phyloP scores from a whole-genome alignment of 305 asterid genomes.

The Solanum hybrid region DNA sequence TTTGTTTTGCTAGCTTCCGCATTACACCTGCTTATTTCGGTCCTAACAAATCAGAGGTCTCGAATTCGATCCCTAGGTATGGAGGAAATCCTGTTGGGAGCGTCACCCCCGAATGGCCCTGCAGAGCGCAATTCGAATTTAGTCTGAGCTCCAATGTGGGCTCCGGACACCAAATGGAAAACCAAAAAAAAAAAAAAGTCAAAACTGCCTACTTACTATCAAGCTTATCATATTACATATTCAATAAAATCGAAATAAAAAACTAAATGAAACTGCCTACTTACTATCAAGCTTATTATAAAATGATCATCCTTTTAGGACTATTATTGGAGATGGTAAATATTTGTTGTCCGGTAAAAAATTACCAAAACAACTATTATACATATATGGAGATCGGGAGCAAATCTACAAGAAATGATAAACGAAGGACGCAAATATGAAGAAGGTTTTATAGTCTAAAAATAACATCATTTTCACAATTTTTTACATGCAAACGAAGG shows the following conservation, averaged over 20 bases:
- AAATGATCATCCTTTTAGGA: not conserved
- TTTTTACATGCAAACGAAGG: too few relatives aligned
- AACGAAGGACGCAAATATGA: not conserved
- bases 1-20: too few relatives aligned
- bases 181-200: too few relatives aligned
- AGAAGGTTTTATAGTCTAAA: not conserved
- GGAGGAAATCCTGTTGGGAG: too few relatives aligned
- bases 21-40: too few relatives aligned
- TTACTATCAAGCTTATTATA: not conserved
- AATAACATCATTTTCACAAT: not conserved
- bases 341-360: too few relatives aligned
- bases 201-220: too few relatives aligned
- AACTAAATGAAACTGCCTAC: not conserved
- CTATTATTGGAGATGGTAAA: not conserved
- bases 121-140: too few relatives aligned
- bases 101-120: too few relatives aligned
- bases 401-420: not conserved
- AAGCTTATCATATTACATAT: not conserved
- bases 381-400: not conserved
- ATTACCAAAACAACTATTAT: not conserved
- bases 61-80: rapidly evolving
- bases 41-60: too few relatives aligned
- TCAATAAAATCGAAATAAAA: not conserved
- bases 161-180: too few relatives aligned
- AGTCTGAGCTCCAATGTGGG: too few relatives aligned